These are phyloP conservation scores for Trichoderma guizhouense DNA, from an alignment of 2,329 filamentous ascomycete species.

Conservation along the genomic window DNA sequence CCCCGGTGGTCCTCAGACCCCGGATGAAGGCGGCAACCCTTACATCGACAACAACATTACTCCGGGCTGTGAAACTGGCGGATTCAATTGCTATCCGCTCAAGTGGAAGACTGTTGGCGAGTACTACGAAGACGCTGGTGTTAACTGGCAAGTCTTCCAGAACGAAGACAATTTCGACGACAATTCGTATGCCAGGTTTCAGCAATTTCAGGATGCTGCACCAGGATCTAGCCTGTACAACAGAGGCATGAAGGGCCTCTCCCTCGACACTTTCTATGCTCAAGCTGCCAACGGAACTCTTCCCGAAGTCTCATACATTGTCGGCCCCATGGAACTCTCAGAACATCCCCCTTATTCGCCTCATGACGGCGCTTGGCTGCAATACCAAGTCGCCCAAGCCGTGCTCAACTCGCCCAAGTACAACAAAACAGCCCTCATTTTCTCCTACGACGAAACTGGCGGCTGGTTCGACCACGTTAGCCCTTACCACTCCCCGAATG, in stretches of 20 bases:
- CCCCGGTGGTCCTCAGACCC: slow-evolving; percentile 41
- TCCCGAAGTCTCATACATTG: slow-evolving; percentile 50
- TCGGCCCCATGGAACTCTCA: slow-evolving; percentile 47
- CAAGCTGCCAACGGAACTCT: slow-evolving; percentile 49
- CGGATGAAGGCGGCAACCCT: slow-evolving; percentile 41
- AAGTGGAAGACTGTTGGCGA: slow-evolving; percentile 53
- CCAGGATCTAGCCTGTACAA: slow-evolving; percentile 40
- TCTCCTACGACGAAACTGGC: slow-evolving; percentile 47
- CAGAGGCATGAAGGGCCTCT: slow-evolving; percentile 46
- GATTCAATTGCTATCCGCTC: slow-evolving; percentile 51
- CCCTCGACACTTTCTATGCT: slow-evolving; percentile 47
- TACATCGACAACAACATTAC: slow-evolving; percentile 51
- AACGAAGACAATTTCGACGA: slow-evolving; percentile 52
- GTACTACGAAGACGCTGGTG: slow-evolving; percentile 45
- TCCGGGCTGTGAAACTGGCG: slow-evolving; percentile 40
- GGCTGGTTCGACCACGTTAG: slow-evolving; percentile 54
- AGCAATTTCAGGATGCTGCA: slow-evolving; percentile 47
- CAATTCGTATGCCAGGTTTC: slow-evolving; percentile 52
- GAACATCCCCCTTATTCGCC: slow-evolving; percentile 53
- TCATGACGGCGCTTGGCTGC: slow-evolving; percentile 53
- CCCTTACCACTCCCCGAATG: slow-evolving; percentile 47
- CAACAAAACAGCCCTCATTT: slow-evolving; percentile 45
- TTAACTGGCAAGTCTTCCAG: slow-evolving; percentile 51
- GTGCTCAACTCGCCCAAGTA: slow-evolving; percentile 49
- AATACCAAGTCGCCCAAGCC: slow-evolving; percentile 49